phyloP scores from a whole-genome alignment of 2,329 filamentous ascomycete genomes.

The Venturia nashicola region DNA sequence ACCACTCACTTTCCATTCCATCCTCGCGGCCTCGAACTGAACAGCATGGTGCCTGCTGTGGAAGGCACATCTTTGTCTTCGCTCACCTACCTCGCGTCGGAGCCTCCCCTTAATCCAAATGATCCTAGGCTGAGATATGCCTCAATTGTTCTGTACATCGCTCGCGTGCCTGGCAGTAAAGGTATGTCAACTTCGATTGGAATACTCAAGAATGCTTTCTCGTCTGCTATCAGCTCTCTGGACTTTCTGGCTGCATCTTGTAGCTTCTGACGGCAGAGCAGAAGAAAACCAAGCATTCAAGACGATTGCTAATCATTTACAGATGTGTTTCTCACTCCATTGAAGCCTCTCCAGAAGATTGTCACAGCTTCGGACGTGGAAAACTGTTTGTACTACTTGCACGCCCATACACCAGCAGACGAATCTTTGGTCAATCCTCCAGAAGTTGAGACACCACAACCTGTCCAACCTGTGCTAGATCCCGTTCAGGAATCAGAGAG shows the following conservation, averaged over 20 bases:
- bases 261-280: neutral
- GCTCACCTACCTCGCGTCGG: constrained; percentile 68
- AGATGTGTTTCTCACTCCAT: constrained; percentile 87
- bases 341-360: constrained; percentile 79
- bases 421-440: constrained; percentile 22
- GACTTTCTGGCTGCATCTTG: neutral
- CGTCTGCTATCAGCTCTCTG: neutral
- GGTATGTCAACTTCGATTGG: constrained; percentile 34
- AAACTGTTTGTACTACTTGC: constrained; percentile 82
- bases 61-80: constrained; percentile 75
- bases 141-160: constrained; percentile 70
- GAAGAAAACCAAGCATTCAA: constrained; percentile 10
- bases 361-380: constrained; percentile 80
- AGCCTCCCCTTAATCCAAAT: constrained; percentile 72
- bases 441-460: constrained; percentile 14
- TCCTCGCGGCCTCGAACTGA: neutral
- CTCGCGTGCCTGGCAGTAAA: constrained; percentile 80
- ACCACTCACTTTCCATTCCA: neutral
- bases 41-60: constrained; percentile 26
- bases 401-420: constrained; percentile 55
- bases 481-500: neutral
- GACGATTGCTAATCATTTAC: constrained; percentile 8
- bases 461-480: constrained; percentile 15
- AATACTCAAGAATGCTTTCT: neutral
- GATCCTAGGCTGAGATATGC: constrained; percentile 35